These are phyloP conservation scores for Tuctoria greenei DNA, from an alignment of 176 grass and related monocot genomes.

Conservation along the genomic window DNA sequence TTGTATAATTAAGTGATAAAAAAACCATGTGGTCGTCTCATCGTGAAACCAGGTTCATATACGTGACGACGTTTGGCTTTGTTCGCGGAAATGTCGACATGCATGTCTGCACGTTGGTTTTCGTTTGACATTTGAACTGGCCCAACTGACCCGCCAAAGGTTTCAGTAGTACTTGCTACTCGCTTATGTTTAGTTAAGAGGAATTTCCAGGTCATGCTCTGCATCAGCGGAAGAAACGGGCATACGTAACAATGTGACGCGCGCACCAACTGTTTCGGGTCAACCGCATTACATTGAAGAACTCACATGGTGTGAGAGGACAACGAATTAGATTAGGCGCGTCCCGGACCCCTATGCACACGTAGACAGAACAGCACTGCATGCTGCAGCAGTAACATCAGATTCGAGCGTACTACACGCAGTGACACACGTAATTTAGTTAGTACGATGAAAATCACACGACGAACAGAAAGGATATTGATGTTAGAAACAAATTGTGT, in stretches of 20 bases:
- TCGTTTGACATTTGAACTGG: neutral
- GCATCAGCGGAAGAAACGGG: neutral
- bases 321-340: neutral
- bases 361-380: neutral
- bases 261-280: neutral
- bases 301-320: neutral
- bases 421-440: neutral
- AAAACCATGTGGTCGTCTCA: neutral
- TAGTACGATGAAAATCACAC: neutral
- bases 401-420: neutral
- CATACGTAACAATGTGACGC: neutral
- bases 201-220: neutral
- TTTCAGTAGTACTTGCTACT: too few relatives aligned
- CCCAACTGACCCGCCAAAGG: neutral
- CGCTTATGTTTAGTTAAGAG: too few relatives aligned
- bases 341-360: neutral
- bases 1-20: neutral
- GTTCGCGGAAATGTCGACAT: neutral
- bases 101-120: neutral
- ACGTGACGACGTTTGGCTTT: neutral
- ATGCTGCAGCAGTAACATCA: neutral
- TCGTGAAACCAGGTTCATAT: constrained; percentile 5
- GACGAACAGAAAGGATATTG: too few relatives aligned
- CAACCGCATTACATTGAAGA: neutral
- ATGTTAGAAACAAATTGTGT: neutral